Evolutionary conservation across 1,284 basidiomycete genomes (phyloP), one percentile per base, ranked within the genome.

Genomic region (Volvariella surrecta): DNA sequence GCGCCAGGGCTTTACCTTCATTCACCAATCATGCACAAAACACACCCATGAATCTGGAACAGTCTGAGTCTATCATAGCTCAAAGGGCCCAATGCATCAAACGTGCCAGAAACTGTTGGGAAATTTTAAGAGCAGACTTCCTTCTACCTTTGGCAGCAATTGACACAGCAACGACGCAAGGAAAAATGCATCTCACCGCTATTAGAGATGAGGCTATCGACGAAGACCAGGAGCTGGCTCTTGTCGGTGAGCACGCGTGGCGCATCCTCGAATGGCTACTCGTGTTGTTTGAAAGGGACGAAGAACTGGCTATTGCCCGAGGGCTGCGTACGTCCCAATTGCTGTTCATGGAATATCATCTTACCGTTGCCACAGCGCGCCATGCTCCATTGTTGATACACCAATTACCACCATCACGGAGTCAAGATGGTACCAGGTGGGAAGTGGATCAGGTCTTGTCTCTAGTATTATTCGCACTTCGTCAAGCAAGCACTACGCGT

Each of bases 351-450:
- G 21, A 24, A n/a, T n/a, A 8, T 44, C 38, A 44, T 44, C 31
- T 45, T 16, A 40, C 34, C 20, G 24, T 28, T 22, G 37, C 16
- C 19, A 35, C 48, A 85, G 82, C 60, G 37, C 67, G 58, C 39
- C 68, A 76, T 53, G 85, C 82, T 2, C 64, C 67, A 3, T 64
- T 82, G 20, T 63, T 86, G 31, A 58, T 85, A 20, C 64, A 67
- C n/a, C 81, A 85, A 55, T 71, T 87, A n/a, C 79, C 81, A 21
- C 63, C 66, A 1, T 67, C 76, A n/a, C 67, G 75, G 49, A 61
- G 65, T 41, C 67, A 64, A 38, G 55, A 56, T 24, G 66, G 64
- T 20, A 59, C 68, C 7, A 68, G 78, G 51, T 82, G 76, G 73
- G 79, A 83, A 34, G 66, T 69, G 8, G 71, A 71, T 35, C 62